A percentile compares a stretch with the other conserved stretches of the same genome.
Conservation (phyloP, 2,329 filamentous ascomycete genomes). For the Pseudogymnoascus sp. region DNA sequence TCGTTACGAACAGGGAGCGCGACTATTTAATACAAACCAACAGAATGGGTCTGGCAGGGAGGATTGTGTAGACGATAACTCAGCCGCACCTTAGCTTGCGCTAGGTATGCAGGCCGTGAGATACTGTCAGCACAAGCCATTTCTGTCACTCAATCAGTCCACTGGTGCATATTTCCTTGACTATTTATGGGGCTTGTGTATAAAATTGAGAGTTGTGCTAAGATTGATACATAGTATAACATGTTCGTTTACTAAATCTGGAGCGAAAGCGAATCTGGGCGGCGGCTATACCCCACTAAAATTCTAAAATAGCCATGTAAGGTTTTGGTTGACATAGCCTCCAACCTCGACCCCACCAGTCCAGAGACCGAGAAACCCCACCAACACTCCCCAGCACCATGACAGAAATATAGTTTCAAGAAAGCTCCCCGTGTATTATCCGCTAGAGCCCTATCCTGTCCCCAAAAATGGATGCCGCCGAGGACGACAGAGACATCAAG, state of each 20-base stretch:
- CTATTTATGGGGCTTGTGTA: neutral
- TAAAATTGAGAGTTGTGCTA: neutral
- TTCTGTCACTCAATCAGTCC: too few relatives aligned
- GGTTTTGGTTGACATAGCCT: neutral
- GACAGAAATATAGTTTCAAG: neutral
- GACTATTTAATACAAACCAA: neutral
- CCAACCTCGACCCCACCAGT: neutral
- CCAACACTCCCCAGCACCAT: neutral
- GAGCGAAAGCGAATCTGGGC: neutral
- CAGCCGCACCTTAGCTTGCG: neutral
- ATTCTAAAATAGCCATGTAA: slow-evolving; percentile 6
- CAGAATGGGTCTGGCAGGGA: neutral
- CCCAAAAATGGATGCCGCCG: slow-evolving; percentile 50
- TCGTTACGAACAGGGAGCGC: neutral
- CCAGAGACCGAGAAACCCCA: neutral
- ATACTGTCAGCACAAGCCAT: too few relatives aligned
- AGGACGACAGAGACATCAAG: slow-evolving; percentile 54
- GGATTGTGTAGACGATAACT: neutral
- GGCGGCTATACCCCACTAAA: neutral
- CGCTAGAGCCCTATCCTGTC: neutral
- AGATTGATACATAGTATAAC: neutral
- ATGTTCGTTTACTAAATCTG: neutral
- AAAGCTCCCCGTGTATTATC: neutral
- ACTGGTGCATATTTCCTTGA: too few relatives aligned
- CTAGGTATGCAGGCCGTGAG: too few relatives aligned